Base-by-base conservation (phyloP, 805 yeast genomes). In the Peterozyma xylosa region DNA sequence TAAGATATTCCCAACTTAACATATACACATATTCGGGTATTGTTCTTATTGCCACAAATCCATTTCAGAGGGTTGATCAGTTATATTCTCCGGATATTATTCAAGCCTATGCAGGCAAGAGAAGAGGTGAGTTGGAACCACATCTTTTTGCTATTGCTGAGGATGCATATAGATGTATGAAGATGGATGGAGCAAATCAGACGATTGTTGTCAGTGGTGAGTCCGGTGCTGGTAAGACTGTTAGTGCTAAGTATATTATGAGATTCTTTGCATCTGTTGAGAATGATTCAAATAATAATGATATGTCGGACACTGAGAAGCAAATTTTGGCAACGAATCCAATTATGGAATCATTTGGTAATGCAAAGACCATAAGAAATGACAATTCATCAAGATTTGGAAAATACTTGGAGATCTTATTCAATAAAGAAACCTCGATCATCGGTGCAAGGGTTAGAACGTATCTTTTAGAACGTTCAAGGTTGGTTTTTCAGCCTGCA, bases 351-450 rank as follows among this genome's bases (percentile, higher is more conserved):
- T 93, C 98, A 0, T 93, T 93, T 64, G 99, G 99, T 71, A 93
- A 95, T 63, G 98, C 99, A 7, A 91, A 91, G 60, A 91, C 99
- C 2, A 84, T 96, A 15, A 82, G 99, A 71, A 91, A 91, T 62
- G 97, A 91, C 67, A 91, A 91, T 66, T 93, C 98, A 29, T 91
- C 98, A 21, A 83, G 99, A 64, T 95, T 93, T 59, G 99, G 99
- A 58, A 91, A 91, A 64, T 91, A 91, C 61, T 71, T 91, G 53
- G 98, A 91, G 66, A 91, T 91, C 54, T 69, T 89, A 52, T 91
- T 91, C 63, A 85, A 88, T 64, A 64, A 74, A 17, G 58, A 76
- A 21, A 81, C 85, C 16, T 76, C 86, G 33, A 91, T 91, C 55
- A 83, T 89, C 53, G 99, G 98, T 59, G 99, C 99, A 7, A 75